phyloP scores from a whole-genome alignment of 139 green algal genomes.

The Picochlorum sp. region DNA sequence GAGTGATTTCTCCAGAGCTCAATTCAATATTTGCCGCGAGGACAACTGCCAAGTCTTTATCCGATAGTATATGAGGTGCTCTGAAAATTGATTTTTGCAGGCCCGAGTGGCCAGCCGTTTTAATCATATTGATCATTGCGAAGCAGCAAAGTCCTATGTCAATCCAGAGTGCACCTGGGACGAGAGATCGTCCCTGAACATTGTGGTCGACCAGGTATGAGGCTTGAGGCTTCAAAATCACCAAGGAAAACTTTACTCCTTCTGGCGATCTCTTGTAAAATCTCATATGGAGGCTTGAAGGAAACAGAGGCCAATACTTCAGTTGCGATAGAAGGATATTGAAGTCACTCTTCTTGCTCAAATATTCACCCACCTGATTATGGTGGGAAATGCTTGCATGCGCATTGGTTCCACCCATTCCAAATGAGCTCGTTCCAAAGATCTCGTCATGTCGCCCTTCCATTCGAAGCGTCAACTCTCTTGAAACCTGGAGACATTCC shows the following conservation, averaged over 20 bases:
- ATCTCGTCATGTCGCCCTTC: too few relatives aligned
- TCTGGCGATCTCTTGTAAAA: too few relatives aligned
- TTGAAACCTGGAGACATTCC: too few relatives aligned
- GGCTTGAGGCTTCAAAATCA: not conserved
- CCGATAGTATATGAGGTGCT: conserved; percentile 16
- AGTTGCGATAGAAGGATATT: too few relatives aligned
- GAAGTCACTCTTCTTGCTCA: too few relatives aligned
- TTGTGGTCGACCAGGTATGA: conserved; percentile 23
- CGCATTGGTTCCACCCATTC: conserved; percentile 43
- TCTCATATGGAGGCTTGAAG: too few relatives aligned
- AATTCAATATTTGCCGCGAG: not conserved
- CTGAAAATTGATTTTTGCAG: conserved; percentile 12
- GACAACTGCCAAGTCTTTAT: conserved; percentile 6
- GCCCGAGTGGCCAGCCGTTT: not conserved
- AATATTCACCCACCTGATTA: too few relatives aligned
- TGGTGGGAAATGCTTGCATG: conserved; percentile 23
- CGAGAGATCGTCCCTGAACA: not conserved
- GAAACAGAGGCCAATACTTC: too few relatives aligned
- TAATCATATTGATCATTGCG: conserved; percentile 1
- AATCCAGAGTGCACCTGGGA: conserved; percentile 16
- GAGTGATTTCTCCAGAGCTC: not conserved
- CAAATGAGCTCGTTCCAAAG: conserved; percentile 34
- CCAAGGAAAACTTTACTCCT: too few relatives aligned
- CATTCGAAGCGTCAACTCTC: too few relatives aligned
- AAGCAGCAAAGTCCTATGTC: conserved; percentile 22